A percentile compares a stretch with the other conserved stretches of the same genome.
Evolutionary conservation across 768 basidiomycete genomes (phyloP).

Genomic region (Termitomyces sp.): DNA sequence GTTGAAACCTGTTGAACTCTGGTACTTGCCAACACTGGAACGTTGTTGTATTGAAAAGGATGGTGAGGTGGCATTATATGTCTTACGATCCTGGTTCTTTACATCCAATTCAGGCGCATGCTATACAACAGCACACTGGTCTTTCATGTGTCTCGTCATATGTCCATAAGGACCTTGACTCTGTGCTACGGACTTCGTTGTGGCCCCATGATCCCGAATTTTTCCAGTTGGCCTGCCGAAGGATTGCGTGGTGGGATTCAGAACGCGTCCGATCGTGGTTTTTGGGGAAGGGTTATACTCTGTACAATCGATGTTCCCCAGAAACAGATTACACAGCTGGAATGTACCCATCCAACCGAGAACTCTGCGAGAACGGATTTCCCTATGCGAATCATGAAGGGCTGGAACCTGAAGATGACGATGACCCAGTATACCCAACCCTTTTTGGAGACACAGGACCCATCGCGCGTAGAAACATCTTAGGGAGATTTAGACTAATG

Average conservation of each 20-base stretch:
- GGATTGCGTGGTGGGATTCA: constrained; percentile 1
- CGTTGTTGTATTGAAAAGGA: no score
- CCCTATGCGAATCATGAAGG: neutral
- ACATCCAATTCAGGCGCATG: neutral
- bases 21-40: no score
- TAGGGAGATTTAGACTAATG: neutral
- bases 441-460: neutral
- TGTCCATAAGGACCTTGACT: neutral
- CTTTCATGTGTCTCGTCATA: neutral
- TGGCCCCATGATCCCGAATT: neutral
- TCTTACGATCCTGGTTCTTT: no score
- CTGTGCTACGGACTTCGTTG: neutral
- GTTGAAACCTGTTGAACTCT: no score
- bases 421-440: neutral
- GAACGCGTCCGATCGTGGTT: neutral
- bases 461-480: neutral
- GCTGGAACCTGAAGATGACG: no score
- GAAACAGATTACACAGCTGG: neutral
- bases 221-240: neutral
- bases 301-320: neutral
- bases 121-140: neutral
- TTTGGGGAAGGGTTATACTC: neutral
- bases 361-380: neutral
- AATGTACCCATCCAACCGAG: neutral
- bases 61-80: no score